Percentiles rank a stretch among this genome's conserved stretches.
These are phyloP conservation scores for Simplicillium sp. DNA, from an alignment of 2,329 filamentous ascomycete genomes.

Conservation along the genomic window DNA sequence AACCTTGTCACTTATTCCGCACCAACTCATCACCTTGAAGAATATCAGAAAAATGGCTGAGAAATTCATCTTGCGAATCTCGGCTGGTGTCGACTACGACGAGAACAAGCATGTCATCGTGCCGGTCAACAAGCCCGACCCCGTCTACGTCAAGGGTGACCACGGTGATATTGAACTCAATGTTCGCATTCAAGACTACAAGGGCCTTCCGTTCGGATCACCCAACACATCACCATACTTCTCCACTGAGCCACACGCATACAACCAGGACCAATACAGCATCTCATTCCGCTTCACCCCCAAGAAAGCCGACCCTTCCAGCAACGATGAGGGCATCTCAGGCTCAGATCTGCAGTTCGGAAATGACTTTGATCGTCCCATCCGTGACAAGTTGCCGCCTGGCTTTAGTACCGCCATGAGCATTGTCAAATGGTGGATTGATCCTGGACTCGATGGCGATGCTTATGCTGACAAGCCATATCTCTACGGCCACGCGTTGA, in stretches of 20 bases:
- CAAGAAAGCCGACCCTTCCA: conserved; percentile 11
- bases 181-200: conserved; percentile 60
- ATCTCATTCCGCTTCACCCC: conserved; percentile 72
- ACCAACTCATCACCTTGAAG: no score
- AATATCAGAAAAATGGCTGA: conserved; percentile 52
- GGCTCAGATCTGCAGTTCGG: conserved; percentile 78
- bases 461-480: conserved; percentile 80
- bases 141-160: conserved; percentile 52
- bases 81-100: conserved; percentile 72
- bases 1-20: no score
- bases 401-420: conserved; percentile 79
- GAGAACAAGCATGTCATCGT: conserved; percentile 61
- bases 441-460: conserved; percentile 85
- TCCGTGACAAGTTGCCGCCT: conserved; percentile 75
- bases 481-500: conserved; percentile 73
- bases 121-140: conserved; percentile 60
- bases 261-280: conserved; percentile 69
- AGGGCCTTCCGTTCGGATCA: conserved; percentile 62
- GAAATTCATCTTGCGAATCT: conserved; percentile 73
- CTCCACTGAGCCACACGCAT: conserved; percentile 53
- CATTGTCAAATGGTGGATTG: conserved; percentile 83
- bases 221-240: conserved; percentile 72
- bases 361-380: conserved; percentile 90
- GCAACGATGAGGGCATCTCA: conserved; percentile 34
- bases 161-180: conserved; percentile 59